A percentile compares a stretch with the other conserved stretches of the same genome.
Evolutionary conservation across 2,329 filamentous ascomycete species (phyloP).

Genomic region (Orbilia blumenaviensis): DNA sequence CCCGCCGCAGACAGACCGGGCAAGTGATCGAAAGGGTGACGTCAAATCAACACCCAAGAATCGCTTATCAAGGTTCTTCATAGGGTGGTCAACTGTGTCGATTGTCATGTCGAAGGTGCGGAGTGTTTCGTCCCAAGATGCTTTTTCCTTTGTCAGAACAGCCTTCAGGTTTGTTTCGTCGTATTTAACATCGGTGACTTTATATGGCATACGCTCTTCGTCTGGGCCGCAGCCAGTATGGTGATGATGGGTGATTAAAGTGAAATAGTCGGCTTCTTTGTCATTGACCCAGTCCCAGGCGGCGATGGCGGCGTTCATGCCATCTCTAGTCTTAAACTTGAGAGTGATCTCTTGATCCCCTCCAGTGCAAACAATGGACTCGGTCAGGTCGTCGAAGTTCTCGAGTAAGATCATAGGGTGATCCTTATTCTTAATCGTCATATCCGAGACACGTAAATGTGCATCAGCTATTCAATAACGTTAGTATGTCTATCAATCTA

Average conservation of each 20-base stretch:
- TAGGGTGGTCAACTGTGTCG: no score
- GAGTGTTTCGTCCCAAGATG: slow-evolving; percentile 13
- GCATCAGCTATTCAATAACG: not conserved
- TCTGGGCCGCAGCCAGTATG: slow-evolving; percentile 12
- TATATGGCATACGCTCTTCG: slow-evolving; percentile 10
- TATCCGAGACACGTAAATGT: not conserved
- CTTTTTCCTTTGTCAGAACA: not conserved
- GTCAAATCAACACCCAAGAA: no score
- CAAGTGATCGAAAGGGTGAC: no score
- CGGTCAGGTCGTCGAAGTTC: slow-evolving; percentile 17
- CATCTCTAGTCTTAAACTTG: slow-evolving; percentile 29
- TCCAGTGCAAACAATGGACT: slow-evolving; percentile 5
- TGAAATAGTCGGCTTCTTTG: slow-evolving; percentile 1
- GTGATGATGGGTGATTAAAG: slow-evolving; percentile 21
- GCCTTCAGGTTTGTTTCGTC: not conserved
- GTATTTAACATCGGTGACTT: not conserved
- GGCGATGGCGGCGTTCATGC: not conserved
- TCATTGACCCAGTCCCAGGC: slow-evolving; percentile 30
- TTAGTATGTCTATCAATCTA: not conserved
- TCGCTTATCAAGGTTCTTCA: no score
- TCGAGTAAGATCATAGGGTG: slow-evolving; percentile 34
- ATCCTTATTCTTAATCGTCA: slow-evolving; percentile 14
- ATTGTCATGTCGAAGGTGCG: no score
- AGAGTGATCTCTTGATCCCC: not conserved
- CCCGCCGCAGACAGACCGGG: no score